These are phyloP conservation scores for Ceraceosorus guamensis DNA, from an alignment of 1,284 basidiomycete species.

Conservation along the genomic window DNA sequence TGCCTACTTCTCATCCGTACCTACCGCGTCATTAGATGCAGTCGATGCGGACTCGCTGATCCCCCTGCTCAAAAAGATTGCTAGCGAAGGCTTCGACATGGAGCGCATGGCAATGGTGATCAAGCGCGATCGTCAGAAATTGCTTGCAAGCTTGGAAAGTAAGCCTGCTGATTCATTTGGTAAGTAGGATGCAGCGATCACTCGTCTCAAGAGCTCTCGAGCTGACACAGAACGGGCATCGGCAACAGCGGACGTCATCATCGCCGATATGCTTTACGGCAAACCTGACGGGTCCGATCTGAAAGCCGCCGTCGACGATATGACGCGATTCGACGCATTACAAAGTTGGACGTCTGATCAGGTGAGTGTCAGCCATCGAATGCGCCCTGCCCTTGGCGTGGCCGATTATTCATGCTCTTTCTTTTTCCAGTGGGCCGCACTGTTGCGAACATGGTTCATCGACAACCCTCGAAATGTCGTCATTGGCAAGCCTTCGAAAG, in stretches of 20 bases:
- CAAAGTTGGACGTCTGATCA: conserved; percentile 66
- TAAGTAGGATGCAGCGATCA: too few species aligned
- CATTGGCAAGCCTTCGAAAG: conserved; percentile 78
- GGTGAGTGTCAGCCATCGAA: too few species aligned
- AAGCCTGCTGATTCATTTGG: conserved; percentile 52
- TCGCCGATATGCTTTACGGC: conserved; percentile 77
- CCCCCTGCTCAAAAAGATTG: conserved; percentile 64
- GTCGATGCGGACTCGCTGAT: conserved; percentile 66
- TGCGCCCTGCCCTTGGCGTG: too few species aligned
- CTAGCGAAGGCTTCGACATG: conserved; percentile 78
- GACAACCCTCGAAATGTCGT: conserved; percentile 51
- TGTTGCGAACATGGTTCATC: conserved; percentile 65
- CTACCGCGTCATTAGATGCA: conserved; percentile 65
- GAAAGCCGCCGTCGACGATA: conserved; percentile 66
- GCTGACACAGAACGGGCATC: too few species aligned
- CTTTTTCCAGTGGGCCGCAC: conserved; percentile 74
- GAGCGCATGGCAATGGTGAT: conserved; percentile 80
- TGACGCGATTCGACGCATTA: conserved; percentile 60
- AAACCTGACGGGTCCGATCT: conserved; percentile 74
- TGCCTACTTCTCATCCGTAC: conserved; percentile 75
- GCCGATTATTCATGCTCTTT: too few species aligned
- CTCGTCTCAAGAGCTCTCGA: too few species aligned
- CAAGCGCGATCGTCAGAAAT: conserved; percentile 75
- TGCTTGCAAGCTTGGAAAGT: conserved; percentile 50
- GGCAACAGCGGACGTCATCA: conserved; percentile 58